Evolutionary conservation across 768 basidiomycete genomes (phyloP).

Genomic region (Erythrobasidium yunnanense): DNA sequence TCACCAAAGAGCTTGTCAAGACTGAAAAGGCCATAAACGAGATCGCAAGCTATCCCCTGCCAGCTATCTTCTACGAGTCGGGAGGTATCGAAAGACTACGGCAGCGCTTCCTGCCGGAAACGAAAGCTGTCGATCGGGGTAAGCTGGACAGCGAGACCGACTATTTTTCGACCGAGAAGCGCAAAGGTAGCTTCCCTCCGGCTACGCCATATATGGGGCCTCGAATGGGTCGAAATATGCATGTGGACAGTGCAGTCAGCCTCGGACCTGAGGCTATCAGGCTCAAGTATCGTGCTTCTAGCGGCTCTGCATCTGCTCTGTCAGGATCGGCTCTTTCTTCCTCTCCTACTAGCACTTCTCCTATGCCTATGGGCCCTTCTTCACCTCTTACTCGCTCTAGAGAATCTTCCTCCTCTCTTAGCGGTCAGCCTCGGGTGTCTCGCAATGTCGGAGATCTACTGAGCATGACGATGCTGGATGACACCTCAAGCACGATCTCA

Average conservation of each 20-base stretch:
- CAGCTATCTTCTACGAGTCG: constrained; percentile 77
- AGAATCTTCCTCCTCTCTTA: neutral
- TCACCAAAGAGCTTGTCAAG: constrained; percentile 86
- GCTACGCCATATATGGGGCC: constrained; percentile 35
- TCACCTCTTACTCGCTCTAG: neutral
- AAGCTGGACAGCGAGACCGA: constrained; percentile 33
- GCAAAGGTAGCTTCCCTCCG: constrained; percentile 19
- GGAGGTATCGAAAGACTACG: constrained; percentile 81
- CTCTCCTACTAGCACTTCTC: too few species aligned
- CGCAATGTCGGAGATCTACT: constrained; percentile 42
- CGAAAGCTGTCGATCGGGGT: constrained; percentile 22
- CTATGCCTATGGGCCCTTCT: neutral
- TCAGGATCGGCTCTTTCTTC: too few species aligned
- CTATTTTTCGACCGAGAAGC: constrained; percentile 39
- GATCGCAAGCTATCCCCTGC: constrained; percentile 88
- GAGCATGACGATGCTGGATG: constrained; percentile 40
- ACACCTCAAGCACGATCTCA: constrained; percentile 21
- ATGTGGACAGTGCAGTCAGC: neutral
- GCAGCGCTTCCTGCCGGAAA: constrained; percentile 61
- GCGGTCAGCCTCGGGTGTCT: neutral
- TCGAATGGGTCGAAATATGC: constrained; percentile 30
- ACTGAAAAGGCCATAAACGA: constrained; percentile 97
- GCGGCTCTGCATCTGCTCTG: neutral
- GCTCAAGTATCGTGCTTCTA: neutral
- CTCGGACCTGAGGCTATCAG: constrained; percentile 27